phyloP scores from a whole-genome alignment of 495 filamentous ascomycete species.

The Aspergillus homomorphus region DNA sequence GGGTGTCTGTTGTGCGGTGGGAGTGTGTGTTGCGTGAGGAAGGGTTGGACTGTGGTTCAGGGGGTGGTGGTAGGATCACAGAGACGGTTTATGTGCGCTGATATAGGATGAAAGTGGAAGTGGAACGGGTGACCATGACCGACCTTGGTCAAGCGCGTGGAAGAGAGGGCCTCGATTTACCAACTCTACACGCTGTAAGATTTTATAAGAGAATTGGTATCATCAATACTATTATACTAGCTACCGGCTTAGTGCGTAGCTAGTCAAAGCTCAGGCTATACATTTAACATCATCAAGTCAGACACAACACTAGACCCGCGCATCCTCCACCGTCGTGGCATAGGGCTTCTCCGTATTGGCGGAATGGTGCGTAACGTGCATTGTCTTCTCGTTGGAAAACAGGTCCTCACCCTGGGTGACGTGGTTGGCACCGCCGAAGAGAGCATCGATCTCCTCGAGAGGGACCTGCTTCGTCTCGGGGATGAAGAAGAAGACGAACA shows the following conservation, averaged over 20 bases:
- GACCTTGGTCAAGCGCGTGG: background rate
- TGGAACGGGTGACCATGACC: background rate
- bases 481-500: slow-evolving; percentile 73
- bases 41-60: background rate
- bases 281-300: background rate
- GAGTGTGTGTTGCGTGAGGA: slow-evolving; percentile 10
- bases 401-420: slow-evolving; percentile 50
- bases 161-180: background rate
- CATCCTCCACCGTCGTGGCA: slow-evolving; percentile 30
- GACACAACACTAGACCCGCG: background rate
- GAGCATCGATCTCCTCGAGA: slow-evolving; percentile 61
- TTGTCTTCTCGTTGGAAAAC: slow-evolving; percentile 28
- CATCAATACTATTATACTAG: background rate
- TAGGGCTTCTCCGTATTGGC: slow-evolving; percentile 24
- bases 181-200: background rate
- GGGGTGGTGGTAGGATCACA: background rate
- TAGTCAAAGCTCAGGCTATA: background rate
- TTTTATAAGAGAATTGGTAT: too few relatives aligned
- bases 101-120: background rate
- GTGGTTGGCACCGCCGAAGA: slow-evolving; percentile 60
- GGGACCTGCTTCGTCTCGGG: slow-evolving; percentile 70
- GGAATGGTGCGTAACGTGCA: slow-evolving; percentile 13
- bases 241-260: background rate
- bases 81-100: slow-evolving; percentile 1
- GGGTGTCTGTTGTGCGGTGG: slow-evolving; percentile 34